These are phyloP conservation scores for Madurella fahalii DNA, from an alignment of 2,329 filamentous ascomycete species.

Conservation along the genomic window DNA sequence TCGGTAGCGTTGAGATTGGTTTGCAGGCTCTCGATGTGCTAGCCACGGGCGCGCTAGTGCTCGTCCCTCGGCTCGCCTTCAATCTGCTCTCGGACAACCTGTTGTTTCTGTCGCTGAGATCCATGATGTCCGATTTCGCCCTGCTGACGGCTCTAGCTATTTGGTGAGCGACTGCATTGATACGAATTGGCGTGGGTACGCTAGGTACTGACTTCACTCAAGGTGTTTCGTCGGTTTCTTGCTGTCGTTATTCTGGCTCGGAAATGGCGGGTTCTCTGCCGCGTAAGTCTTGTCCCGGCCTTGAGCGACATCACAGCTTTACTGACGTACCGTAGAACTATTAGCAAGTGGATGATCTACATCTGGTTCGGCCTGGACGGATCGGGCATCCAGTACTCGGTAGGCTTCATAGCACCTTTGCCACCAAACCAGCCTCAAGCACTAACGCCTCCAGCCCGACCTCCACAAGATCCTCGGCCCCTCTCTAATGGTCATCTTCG, in stretches of 20 bases:
- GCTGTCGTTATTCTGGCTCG: constrained; percentile 74
- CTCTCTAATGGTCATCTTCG: constrained; percentile 75
- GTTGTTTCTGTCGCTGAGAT: constrained; percentile 73
- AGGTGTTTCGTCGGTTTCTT: constrained; percentile 76
- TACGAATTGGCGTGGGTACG: constrained; percentile 9
- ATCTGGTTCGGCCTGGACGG: constrained; percentile 88
- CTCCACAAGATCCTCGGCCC: constrained; percentile 80
- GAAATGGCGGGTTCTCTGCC: constrained; percentile 57
- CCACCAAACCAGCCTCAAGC: not conserved
- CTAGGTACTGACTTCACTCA: not conserved
- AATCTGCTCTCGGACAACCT: constrained; percentile 80
- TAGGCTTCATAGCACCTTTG: constrained; percentile 7
- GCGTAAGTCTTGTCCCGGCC: constrained; percentile 38
- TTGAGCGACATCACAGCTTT: no score
- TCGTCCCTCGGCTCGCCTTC: constrained; percentile 76
- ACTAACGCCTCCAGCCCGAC: constrained; percentile 45
- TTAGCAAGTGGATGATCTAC: constrained; percentile 88
- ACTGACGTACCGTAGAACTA: constrained; percentile 46
- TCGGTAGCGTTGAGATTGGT: constrained; percentile 43
- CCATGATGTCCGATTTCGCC: constrained; percentile 86
- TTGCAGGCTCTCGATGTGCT: constrained; percentile 73
- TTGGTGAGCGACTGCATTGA: constrained; percentile 44
- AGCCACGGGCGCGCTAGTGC: constrained; percentile 72
- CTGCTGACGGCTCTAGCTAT: constrained; percentile 68
- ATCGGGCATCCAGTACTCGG: constrained; percentile 56